These are phyloP conservation scores for Paraurostyla sp. DNA, from an alignment of 73 alveolate genomes.

Conservation along the genomic window DNA sequence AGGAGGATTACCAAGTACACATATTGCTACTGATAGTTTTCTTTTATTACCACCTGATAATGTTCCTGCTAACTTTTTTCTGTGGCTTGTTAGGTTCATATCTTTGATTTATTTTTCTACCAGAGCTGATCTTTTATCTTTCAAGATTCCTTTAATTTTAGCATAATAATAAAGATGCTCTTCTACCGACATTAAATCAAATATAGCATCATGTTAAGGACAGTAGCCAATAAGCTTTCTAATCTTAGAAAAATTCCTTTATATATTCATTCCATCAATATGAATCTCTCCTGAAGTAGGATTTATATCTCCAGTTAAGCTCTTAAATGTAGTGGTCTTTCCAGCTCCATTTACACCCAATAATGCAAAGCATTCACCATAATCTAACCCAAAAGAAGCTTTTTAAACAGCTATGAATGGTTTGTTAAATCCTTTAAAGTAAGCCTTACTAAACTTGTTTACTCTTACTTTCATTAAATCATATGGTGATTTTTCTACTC, in stretches of 20 bases:
- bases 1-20: conserved; percentile 98
- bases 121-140: background rate
- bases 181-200: conserved; percentile 84
- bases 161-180: conserved; percentile 89
- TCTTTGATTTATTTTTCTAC: conserved; percentile 35
- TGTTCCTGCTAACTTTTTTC: conserved; percentile 73
- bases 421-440: background rate
- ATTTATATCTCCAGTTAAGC: conserved; percentile 81
- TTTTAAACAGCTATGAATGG: conserved; percentile 86
- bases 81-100: conserved; percentile 18
- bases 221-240: conserved; percentile 89
- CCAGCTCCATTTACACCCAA: conserved; percentile 95
- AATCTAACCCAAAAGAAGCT: conserved; percentile 79
- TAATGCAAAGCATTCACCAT: conserved; percentile 86
- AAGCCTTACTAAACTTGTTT: conserved; percentile 77
- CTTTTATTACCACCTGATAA: conserved; percentile 98
- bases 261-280: conserved; percentile 66
- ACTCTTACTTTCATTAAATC: conserved; percentile 67
- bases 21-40: conserved; percentile 96
- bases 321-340: conserved; percentile 88
- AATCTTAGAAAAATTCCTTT: conserved; percentile 76
- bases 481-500: conserved; percentile 25
- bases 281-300: conserved; percentile 70
- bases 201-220: conserved; percentile 89
- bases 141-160: conserved; percentile 76